Base-by-base conservation (phyloP, 2,329 filamentous ascomycete genomes). In the Diaporthe destruens region DNA sequence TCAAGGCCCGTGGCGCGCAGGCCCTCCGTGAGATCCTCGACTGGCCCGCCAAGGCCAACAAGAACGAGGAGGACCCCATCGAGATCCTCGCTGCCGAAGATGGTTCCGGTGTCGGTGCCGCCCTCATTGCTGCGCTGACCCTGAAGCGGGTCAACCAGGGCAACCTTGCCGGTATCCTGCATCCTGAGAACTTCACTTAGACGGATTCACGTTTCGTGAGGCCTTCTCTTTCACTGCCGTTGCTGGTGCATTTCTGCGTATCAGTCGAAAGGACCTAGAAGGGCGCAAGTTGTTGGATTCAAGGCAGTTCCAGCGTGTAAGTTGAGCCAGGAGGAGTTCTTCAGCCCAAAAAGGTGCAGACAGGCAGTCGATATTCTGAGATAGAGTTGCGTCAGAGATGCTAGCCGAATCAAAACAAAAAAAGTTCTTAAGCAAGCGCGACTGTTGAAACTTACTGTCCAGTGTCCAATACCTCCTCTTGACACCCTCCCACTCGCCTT, bases 11-110 rank as follows among this genome's bases (percentile, higher is more conserved):
- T 70, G 95, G 96, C 71, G 96, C 96, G 18, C 88, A 92, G 81
- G 96, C 96, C 36, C 89, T 99, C 69, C 91, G 94, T 71, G 96
- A 99, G 87, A 98, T 99, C 76, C 90, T 99, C 49, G 96, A 98
- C 86, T 98, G 96, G 95, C 90, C 93, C 3, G 90, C 88, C 71
- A 93, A 94, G 84, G 88, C 86, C 74, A 85, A 84, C 77, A 81
- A 87, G 65, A 92, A 91, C 82, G 92, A 94, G 79, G 92, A 95
- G 81, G 95, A 98, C 79, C 95, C 95, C 9, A 89, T 99, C 70
- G 92, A 95, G 85, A 91, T 98, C 76, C 83, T 96, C 76, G 92
- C 95, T 59, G 95, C 96, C 74, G 96, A 99, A 85, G 96, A 99
- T 81, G 96, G 96, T 76, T 96, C 93, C 76, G 96, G 96, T 89